Evolutionary conservation across 2,329 filamentous ascomycete species (phyloP).

Genomic region (Davidsoniella australis): DNA sequence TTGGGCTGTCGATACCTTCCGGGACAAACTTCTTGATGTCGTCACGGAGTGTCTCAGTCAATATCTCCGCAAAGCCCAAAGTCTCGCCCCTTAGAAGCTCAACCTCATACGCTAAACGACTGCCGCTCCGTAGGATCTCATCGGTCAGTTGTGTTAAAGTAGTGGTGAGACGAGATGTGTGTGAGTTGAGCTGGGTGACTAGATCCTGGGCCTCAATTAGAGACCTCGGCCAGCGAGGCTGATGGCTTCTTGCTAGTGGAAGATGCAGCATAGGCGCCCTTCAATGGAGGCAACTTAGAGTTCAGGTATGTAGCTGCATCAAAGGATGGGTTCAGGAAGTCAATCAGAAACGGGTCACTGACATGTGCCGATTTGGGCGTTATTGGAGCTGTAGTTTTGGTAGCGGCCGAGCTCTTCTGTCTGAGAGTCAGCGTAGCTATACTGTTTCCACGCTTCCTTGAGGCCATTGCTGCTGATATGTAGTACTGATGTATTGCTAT

Average conservation of each 20-base stretch:
- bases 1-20: conserved; percentile 22
- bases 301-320: conserved; percentile 80
- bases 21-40: conserved; percentile 61
- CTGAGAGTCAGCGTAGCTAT: conserved; percentile 6
- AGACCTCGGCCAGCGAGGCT: conserved; percentile 52
- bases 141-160: conserved; percentile 82
- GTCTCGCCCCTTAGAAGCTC: conserved; percentile 84
- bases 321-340: conserved; percentile 62
- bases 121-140: conserved; percentile 80
- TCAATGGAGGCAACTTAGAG: conserved; percentile 52
- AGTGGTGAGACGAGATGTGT: conserved; percentile 66
- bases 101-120: conserved; percentile 81
- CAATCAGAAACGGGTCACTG: conserved; percentile 52
- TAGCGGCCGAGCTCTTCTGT: conserved; percentile 4
- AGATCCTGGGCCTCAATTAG: conserved; percentile 62
- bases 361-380: conserved; percentile 44
- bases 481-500: background rate
- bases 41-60: conserved; percentile 53
- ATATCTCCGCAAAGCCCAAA: conserved; percentile 57
- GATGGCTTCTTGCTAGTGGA: conserved; percentile 12
- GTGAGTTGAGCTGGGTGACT: conserved; percentile 74
- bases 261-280: conserved; percentile 15
- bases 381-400: conserved; percentile 16
- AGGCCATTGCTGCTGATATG: conserved; percentile 2
- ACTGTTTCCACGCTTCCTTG: conserved; percentile 9